Conservation (phyloP, 805 yeast species). For the Spathaspora hagerdaliae region DNA sequence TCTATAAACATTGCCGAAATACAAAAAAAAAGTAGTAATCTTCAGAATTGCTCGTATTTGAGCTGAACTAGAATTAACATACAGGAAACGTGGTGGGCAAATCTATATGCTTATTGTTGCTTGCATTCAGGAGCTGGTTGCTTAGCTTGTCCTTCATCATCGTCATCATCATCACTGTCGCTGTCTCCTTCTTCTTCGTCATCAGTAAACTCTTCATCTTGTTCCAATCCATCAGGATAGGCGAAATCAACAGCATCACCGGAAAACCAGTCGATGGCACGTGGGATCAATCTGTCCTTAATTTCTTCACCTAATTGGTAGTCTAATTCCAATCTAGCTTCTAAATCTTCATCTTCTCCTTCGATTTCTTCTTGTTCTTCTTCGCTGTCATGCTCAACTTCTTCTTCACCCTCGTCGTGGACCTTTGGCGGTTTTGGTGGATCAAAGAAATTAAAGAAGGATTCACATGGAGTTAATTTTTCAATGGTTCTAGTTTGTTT, state of each 20-base stretch:
- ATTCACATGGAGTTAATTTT: constrained; percentile 88
- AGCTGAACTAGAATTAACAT: too few relatives aligned
- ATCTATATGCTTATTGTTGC: constrained; percentile 43
- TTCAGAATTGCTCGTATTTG: too few relatives aligned
- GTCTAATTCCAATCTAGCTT: constrained; percentile 82
- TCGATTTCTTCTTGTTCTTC: constrained; percentile 40
- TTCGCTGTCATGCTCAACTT: constrained; percentile 44
- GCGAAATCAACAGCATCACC: constrained; percentile 87
- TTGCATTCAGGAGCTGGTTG: constrained; percentile 76
- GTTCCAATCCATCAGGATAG: constrained; percentile 55
- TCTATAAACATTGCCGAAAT: too few relatives aligned
- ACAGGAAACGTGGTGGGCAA: too few relatives aligned
- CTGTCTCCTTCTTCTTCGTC: constrained; percentile 61
- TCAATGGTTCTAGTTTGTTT: constrained; percentile 95
- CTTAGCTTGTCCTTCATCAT: constrained; percentile 51
- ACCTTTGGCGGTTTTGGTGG: constrained; percentile 77
- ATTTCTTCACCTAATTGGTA: constrained; percentile 95
- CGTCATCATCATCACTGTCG: constrained; percentile 59
- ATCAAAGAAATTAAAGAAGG: constrained; percentile 92
- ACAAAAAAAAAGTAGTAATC: too few relatives aligned
- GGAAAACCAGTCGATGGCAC: constrained; percentile 98
- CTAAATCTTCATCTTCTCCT: constrained; percentile 65
- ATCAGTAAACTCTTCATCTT: constrained; percentile 56
- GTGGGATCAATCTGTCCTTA: constrained; percentile 91
- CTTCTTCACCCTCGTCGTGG: constrained; percentile 43